Evolutionary conservation across 805 yeast species (phyloP).

Genomic region (Candida khao-thaluensis): DNA sequence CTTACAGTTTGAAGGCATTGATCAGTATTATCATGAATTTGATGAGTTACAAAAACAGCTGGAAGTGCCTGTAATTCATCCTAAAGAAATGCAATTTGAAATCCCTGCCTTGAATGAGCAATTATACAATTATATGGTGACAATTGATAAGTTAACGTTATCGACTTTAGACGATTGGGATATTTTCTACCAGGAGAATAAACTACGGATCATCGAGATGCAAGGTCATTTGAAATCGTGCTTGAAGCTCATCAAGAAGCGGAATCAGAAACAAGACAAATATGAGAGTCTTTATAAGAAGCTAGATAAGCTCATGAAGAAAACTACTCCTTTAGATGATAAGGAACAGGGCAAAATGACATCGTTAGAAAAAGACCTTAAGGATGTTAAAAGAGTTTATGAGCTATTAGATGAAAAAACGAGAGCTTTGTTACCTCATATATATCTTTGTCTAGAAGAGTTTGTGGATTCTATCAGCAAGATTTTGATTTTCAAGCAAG

Average conservation of each 20-base stretch:
- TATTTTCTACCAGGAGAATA: conserved; percentile 26
- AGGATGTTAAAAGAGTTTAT: conserved; percentile 30
- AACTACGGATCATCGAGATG: conserved; percentile 40
- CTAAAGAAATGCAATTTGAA: conserved; percentile 30
- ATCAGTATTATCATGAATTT: conserved; percentile 29
- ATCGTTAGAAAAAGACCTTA: conserved; percentile 27
- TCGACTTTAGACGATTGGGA: conserved; percentile 23
- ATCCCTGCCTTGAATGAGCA: conserved; percentile 27
- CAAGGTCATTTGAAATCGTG: conserved; percentile 32
- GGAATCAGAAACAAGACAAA: conserved; percentile 44
- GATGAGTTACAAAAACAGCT: conserved; percentile 27
- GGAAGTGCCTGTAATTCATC: conserved; percentile 35
- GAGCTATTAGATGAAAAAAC: conserved; percentile 39
- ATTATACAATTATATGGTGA: conserved; percentile 23
- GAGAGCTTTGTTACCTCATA: conserved; percentile 46
- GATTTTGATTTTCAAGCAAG: conserved; percentile 37
- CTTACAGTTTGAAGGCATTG: conserved; percentile 35
- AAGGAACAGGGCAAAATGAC: conserved; percentile 39
- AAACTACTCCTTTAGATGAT: conserved; percentile 30
- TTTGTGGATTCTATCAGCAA: conserved; percentile 44
- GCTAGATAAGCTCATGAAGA: conserved; percentile 37
- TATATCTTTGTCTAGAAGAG: conserved; percentile 46
- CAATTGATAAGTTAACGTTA: conserved; percentile 21
- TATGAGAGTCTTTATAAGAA: conserved; percentile 37
- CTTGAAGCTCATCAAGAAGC: conserved; percentile 41